Evolutionary conservation across 2,329 filamentous ascomycete genomes (phyloP), one percentile per base, ranked within the genome.

Genomic region (Aureobasidium sp.): DNA sequence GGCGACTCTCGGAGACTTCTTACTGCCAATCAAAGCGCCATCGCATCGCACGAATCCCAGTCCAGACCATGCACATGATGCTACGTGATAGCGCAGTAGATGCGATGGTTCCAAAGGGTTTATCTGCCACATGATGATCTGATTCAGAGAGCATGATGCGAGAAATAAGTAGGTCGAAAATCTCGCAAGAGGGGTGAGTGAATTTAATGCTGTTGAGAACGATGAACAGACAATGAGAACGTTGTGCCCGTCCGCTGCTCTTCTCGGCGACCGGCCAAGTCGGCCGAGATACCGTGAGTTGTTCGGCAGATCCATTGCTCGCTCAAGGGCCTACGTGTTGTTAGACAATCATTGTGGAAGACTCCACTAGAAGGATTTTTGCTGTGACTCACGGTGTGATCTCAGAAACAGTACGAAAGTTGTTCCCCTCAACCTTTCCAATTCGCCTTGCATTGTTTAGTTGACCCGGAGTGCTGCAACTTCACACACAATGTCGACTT

Each of bases 221-320:
- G 12, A 30, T 6, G 32, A 12, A 14, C 32, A 35, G 8, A 22
- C 14, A 29, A 22, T 47, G 29, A 17, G 29, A 47, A 47, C 42
- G 29, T 29, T 49, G 7, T 49, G 45, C 39, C 29, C 24, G 24
- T 39, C 45, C 45, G 34, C 45, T 21, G 8, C 34, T 34, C 27
- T 14, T 16, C n/a, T 35, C 6, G 10, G 11, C 32, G 32, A 10
- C 27, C 30, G 30, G 30, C 21, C 44, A 29, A 19, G n/a, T 38
- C 30, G 45, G 22, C 34, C 45, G 34, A 49, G 45, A 49, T 39
- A 49, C 19, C 14, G 21, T 24, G 14, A n/a, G 21, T 40, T 40
- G 19, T 25, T 14, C 38, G 38, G 38, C 16, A n/a, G n/a, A n/a
- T n/a, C n/a, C 12, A 6, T 16, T 17, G 38, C 8, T 40, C 14